A percentile compares a stretch with the other conserved stretches of the same genome.
Evolutionary conservation across 108 stramenopile genomes (phyloP).

Genomic region (Aurantiochytrium sp.): DNA sequence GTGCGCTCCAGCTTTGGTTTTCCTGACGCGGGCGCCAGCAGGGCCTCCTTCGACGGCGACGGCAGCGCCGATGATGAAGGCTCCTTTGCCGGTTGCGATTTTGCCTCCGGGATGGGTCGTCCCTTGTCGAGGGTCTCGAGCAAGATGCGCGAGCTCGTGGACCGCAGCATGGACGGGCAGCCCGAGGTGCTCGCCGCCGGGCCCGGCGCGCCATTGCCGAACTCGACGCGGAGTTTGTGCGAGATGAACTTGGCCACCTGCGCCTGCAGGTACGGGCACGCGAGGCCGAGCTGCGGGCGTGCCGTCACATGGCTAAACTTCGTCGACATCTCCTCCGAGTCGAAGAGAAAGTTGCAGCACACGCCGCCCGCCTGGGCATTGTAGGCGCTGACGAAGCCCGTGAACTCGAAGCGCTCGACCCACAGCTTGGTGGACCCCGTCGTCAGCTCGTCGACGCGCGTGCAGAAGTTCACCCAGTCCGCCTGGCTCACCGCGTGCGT

Average conservation of each 20-base stretch:
- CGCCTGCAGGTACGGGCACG: neutral
- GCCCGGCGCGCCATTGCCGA: neutral
- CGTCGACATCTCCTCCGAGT: neutral
- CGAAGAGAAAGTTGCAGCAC: neutral
- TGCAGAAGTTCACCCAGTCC: constrained; percentile 10
- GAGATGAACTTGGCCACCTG: neutral
- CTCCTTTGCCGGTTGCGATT: neutral
- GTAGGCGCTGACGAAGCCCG: neutral
- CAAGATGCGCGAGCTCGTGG: neutral
- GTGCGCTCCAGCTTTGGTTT: neutral
- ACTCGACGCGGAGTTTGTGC: neutral
- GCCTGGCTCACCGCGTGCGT: neutral
- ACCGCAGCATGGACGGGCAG: neutral
- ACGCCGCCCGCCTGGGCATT: neutral
- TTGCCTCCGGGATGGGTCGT: neutral
- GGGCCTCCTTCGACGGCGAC: neutral
- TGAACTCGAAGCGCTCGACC: neutral
- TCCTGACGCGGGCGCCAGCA: neutral
- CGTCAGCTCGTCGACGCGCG: neutral
- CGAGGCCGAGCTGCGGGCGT: neutral
- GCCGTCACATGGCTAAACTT: neutral
- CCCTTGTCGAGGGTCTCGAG: neutral
- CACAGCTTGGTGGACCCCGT: neutral
- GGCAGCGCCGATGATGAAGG: neutral
- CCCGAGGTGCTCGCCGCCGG: neutral